Conservation (phyloP, 2,329 filamentous ascomycete genomes). For the Curvularia spicifera region DNA sequence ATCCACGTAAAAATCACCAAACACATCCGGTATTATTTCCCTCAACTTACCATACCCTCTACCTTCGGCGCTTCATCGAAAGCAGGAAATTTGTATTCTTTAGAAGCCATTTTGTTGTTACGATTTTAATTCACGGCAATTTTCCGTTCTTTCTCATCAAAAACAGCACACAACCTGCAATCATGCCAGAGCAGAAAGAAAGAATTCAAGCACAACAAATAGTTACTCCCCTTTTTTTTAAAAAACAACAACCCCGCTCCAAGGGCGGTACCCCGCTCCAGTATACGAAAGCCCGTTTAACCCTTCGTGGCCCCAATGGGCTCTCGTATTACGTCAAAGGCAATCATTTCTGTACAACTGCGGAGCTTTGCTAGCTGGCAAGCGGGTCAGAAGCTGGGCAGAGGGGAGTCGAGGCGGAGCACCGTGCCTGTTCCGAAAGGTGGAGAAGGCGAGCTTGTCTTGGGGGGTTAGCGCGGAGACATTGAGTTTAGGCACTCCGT, state of each 20-base stretch:
- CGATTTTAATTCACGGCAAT: not conserved
- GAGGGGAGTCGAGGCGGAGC: too few species aligned
- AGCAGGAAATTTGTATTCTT: conserved; percentile 35
- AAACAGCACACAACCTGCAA: too few species aligned
- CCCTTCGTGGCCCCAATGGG: not conserved
- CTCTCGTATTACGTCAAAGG: conserved; percentile 5
- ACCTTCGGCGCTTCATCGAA: conserved; percentile 45
- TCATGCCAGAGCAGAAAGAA: too few species aligned
- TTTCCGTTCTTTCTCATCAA: not conserved
- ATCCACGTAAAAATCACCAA: not conserved
- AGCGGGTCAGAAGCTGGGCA: not conserved
- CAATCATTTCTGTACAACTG: not conserved
- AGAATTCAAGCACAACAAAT: too few species aligned
- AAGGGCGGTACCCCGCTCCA: conserved; percentile 5
- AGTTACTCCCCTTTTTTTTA: too few species aligned
- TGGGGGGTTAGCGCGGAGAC: not conserved
- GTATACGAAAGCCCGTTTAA: not conserved
- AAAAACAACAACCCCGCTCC: not conserved
- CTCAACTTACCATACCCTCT: conserved; percentile 25
- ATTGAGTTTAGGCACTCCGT: not conserved
- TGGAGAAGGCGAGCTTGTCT: not conserved
- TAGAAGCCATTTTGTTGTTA: conserved; percentile 12
- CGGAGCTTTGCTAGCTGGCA: not conserved
- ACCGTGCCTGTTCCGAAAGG: conserved; percentile 3
- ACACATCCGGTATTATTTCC: not conserved